phyloP scores from a whole-genome alignment of 2,329 filamentous ascomycete genomes.

The Aspergillus udagawae region DNA sequence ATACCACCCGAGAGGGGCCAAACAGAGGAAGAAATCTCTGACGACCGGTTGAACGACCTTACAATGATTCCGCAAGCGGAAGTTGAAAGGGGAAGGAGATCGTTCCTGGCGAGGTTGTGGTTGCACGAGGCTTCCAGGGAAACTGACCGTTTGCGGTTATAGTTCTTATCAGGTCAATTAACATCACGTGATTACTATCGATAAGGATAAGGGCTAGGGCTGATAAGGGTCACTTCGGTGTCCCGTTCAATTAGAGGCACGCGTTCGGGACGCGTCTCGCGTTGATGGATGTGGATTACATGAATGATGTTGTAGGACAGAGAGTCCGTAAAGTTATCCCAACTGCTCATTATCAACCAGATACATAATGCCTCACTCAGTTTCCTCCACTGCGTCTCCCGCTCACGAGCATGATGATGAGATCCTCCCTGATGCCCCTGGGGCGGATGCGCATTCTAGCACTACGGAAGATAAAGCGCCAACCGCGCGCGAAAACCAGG shows the following conservation, averaged over 20 bases:
- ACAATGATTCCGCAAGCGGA: background rate
- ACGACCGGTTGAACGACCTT: slow-evolving; percentile 1
- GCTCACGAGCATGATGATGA: slow-evolving; percentile 37
- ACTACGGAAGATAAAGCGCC: slow-evolving; percentile 5
- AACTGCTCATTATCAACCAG: background rate
- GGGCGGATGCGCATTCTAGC: slow-evolving; percentile 8
- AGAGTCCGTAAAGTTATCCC: background rate
- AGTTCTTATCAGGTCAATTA: no score
- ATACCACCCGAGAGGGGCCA: slow-evolving; percentile 3
- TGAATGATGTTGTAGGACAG: background rate
- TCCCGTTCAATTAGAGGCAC: slow-evolving; percentile 9
- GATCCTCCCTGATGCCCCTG: slow-evolving; percentile 40
- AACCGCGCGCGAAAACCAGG: slow-evolving; percentile 13
- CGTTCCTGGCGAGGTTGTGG: background rate
- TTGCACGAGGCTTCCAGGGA: background rate
- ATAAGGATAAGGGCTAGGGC: slow-evolving; percentile 19
- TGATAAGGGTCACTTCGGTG: slow-evolving; percentile 11
- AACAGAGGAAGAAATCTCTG: slow-evolving; percentile 1
- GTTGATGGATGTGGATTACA: slow-evolving; percentile 12
- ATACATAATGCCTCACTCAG: slow-evolving; percentile 35
- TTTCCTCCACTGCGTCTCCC: slow-evolving; percentile 36
- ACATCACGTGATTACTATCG: background rate
- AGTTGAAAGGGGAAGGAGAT: background rate
- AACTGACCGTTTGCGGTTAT: background rate
- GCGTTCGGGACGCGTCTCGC: slow-evolving; percentile 17